A percentile compares a stretch with the other conserved stretches of the same genome.
Evolutionary conservation across 2,329 filamentous ascomycete genomes (phyloP).

Genomic region (Eutypa lata): DNA sequence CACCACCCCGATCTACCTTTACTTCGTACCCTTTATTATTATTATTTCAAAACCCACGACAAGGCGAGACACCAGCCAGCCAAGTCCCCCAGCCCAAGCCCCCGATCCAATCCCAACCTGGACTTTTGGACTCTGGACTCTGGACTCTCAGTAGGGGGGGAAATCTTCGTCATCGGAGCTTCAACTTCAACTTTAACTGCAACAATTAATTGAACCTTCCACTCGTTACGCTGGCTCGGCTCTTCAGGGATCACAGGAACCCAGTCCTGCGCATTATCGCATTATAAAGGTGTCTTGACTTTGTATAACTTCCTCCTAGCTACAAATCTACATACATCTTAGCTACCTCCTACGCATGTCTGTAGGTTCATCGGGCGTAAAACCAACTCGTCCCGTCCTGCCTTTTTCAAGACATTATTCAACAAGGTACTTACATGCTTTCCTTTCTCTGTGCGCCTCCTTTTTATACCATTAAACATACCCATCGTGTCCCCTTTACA

Average conservation of each 20-base stretch:
- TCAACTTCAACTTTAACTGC: neutral
- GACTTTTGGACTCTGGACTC: no score
- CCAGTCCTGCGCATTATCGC: neutral
- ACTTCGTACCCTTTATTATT: neutral
- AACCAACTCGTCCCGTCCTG: no score
- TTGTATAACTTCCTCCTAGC: no score
- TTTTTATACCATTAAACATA: no score
- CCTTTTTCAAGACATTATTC: no score
- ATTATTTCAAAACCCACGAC: neutral
- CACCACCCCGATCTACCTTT: conserved; percentile 7
- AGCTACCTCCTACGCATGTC: no score
- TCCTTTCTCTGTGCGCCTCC: no score
- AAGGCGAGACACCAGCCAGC: neutral
- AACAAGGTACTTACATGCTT: no score
- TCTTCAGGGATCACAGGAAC: neutral
- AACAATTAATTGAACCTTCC: neutral
- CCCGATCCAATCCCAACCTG: neutral
- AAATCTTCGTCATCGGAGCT: neutral
- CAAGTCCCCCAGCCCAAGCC: neutral
- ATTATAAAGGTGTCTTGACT: neutral
- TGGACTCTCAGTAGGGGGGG: no score
- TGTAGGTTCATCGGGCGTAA: no score
- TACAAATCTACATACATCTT: no score
- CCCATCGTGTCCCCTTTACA: neutral
- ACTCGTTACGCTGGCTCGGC: neutral